Evolutionary conservation across 331 rosid genomes (phyloP).

Genomic region (Pyracantha coccinea): DNA sequence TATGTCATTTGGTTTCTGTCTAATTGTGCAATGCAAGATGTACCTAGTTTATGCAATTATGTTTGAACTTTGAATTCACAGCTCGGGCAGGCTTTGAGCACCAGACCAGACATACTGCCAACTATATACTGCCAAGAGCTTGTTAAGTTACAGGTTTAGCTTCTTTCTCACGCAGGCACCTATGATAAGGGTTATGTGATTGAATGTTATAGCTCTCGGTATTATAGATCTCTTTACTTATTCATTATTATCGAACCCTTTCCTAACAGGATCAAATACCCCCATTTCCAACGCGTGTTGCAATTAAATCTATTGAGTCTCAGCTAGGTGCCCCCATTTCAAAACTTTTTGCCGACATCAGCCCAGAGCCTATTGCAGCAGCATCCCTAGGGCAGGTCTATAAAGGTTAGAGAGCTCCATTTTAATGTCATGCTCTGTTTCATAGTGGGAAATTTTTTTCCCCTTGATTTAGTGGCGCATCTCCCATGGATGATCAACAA

Average conservation of each 20-base stretch:
- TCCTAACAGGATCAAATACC: constrained; percentile 84
- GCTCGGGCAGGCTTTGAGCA: constrained; percentile 99
- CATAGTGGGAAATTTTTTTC: constrained; percentile 2
- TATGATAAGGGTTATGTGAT: constrained; percentile 10
- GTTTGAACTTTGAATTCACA: constrained; percentile 30
- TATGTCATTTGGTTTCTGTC: not conserved
- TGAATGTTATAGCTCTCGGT: not conserved
- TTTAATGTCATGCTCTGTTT: not conserved
- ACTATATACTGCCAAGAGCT: constrained; percentile 86
- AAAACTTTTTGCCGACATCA: constrained; percentile 68
- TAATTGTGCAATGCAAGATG: not conserved
- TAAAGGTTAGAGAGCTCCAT: constrained; percentile 57
- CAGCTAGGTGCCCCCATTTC: constrained; percentile 62
- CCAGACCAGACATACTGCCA: constrained; percentile 89
- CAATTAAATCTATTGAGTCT: constrained; percentile 72
- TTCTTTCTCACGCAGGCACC: constrained; percentile 21
- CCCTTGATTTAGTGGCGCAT: not conserved
- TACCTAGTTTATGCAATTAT: constrained; percentile 20
- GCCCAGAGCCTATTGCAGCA: constrained; percentile 80
- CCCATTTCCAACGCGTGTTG: constrained; percentile 72
- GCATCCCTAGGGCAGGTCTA: constrained; percentile 98
- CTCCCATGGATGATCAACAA: not conserved
- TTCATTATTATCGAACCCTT: constrained; percentile 3
- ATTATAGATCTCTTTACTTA: not conserved
- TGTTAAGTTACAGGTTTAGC: constrained; percentile 71